Base-by-base conservation (phyloP, 768 basidiomycete species). In the Mycena filopes region DNA sequence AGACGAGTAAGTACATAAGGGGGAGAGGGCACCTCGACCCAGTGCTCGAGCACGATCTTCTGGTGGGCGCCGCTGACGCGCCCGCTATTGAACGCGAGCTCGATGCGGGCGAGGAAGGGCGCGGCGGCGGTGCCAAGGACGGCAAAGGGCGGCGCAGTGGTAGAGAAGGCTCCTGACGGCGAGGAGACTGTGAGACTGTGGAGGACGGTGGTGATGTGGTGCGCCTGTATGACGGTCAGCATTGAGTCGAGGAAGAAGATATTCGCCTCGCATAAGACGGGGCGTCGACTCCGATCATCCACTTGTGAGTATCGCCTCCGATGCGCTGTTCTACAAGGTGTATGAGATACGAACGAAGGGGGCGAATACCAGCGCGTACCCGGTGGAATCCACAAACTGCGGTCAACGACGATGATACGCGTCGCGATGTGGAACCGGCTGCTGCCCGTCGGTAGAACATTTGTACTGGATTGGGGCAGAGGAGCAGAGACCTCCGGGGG, bases 231-330 rank as follows among this genome's bases (percentile, higher is more conserved):
- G 28, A 18, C 10, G 36, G 55, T 29, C 11, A 36, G 26, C 25
- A 69, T 68, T 49, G 41, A 64, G n/a, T 5, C 15, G 12, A 33
- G 29, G 20, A 23, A 16, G 23, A 11, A 15, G 56, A 20, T 29
- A 36, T n/a, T n/a, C n/a, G 15, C 77, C 80, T 33, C 51, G 84
- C 86, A 66, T 86, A 87, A 43, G 85, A 83, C 26, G 86, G 83
- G 7, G 84, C 78, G 60, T 86, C 83, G 15, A 85, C 77, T 0
- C 81, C 83, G 41, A 87, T 77, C 84, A 85, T 86, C 86, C 86
- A 87, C 72, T 82, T 83, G 71, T 86, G 82, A 2, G 82, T 81
- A 61, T 72, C 59, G n/a, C 57, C 63, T 49, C 60, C 67, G 26
- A 59, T 50, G 38, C 79, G 80, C 53, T 76, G 69, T 5, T 76